Percentiles rank a stretch among this genome's conserved stretches.
Conservation (phyloP, 2,329 filamentous ascomycete genomes). For the Alternaria sp. region DNA sequence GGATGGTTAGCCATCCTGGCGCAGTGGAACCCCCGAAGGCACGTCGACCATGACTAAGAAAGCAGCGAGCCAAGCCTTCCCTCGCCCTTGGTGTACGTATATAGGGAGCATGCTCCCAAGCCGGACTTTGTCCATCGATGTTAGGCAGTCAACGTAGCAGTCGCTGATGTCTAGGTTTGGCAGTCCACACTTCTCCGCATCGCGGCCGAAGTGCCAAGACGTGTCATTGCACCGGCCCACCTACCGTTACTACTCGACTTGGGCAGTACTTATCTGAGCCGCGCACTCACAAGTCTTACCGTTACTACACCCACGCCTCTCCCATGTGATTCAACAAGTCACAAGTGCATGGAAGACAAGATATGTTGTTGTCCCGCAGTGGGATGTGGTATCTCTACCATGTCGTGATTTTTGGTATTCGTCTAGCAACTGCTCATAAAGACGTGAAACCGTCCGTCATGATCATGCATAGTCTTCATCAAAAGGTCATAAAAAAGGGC, state of each 20-base stretch:
- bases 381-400: constrained; percentile 30
- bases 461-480: constrained; percentile 24
- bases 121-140: neutral
- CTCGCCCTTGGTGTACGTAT: too few species aligned
- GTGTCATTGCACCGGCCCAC: neutral
- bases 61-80: neutral
- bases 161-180: neutral
- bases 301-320: neutral
- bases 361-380: constrained; percentile 19
- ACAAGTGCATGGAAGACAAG: constrained; percentile 7
- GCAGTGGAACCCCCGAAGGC: neutral
- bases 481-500: constrained; percentile 12
- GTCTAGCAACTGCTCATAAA: constrained; percentile 42
- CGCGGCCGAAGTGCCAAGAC: neutral
- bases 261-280: neutral
- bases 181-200: neutral
- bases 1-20: neutral
- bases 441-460: constrained; percentile 40
- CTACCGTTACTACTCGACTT: neutral
- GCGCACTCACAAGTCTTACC: neutral
- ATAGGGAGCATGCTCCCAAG: neutral
- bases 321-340: neutral
- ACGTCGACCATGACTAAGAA: neutral
- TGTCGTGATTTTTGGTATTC: constrained; percentile 32
- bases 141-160: neutral